Base-by-base conservation (phyloP, 371 early-diverging fungal genomes). In the Basidiobolus meristosporus region DNA sequence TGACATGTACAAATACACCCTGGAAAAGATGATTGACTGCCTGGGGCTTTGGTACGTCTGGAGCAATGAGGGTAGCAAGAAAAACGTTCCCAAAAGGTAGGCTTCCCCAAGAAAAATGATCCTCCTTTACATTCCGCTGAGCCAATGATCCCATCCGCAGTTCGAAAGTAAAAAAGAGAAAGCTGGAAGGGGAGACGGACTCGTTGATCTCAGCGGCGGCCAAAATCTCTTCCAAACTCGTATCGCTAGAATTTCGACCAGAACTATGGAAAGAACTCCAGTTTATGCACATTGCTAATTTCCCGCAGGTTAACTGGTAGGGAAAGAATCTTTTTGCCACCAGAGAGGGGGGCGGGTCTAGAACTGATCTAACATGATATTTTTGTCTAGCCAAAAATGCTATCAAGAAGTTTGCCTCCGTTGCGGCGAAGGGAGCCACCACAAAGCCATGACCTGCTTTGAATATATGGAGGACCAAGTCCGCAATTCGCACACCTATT, bases 211-310 rank as follows among this genome's bases (percentile, higher is more conserved):
- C 14, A 38, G 7, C 11, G 0, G 39, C 54, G 7, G 46, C 52
- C 15, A 36, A 43, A n/a, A 40, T 60, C 21, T 68, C 70, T n/a
- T 50, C 52, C 26, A 45, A 54, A 6, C 46, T 74, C 9, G 36
- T 66, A n/a, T 51, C 62, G 26, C 40, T 76, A 9, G 80, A 77
- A 35, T 50, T 62, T 40, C 48, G 60, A 23, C 68, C 73, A 2
- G 72, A 70, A 16, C 57, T 60, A 7, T 79, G 77, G 77, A 65
- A 59, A 43, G 64, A 65, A 33, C 52, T 79, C 2, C 80, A 79
- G 41, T 77, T 79, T 53, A 46, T 59, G 34, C 74, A 76, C 45
- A 67, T 79, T 31, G 46, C 45, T 20, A 59, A 59, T 22, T 76
- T 63, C 44, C 68, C 67, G 31, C 50, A 52, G 34, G 57, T 46